phyloP scores from a whole-genome alignment of 2,329 filamentous ascomycete species.

The Botrytis squamosa region DNA sequence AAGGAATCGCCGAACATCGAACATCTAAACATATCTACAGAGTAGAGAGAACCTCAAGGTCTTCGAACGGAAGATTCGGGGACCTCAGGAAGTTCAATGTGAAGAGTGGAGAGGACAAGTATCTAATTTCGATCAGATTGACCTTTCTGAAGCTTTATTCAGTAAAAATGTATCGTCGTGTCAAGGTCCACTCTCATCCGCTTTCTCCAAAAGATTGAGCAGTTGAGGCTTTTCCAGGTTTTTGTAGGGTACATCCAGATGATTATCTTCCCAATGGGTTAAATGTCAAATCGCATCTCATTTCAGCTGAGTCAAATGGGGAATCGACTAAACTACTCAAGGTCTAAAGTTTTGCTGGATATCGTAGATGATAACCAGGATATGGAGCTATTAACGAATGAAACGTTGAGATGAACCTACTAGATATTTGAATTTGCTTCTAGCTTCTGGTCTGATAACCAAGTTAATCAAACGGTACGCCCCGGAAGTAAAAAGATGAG shows the following conservation, averaged over 20 bases:
- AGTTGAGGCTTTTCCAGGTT: constrained; percentile 14
- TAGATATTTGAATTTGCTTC: constrained; percentile 9
- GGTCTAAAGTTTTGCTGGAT: constrained; percentile 14
- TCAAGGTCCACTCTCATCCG: constrained; percentile 20
- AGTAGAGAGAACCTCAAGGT: neutral
- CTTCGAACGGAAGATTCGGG: constrained; percentile 2
- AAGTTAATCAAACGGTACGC: constrained; percentile 10
- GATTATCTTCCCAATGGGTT: constrained; percentile 1
- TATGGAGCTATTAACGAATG: neutral
- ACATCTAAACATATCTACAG: neutral
- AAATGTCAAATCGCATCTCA: constrained; percentile 16
- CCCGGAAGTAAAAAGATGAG: constrained; percentile 10
- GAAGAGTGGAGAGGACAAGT: constrained; percentile 8
- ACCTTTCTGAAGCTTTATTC: constrained; percentile 1
- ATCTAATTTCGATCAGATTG: neutral
- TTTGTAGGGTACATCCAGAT: neutral
- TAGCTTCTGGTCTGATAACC: neutral
- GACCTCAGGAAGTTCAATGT: neutral
- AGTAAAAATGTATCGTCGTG: neutral
- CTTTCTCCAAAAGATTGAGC: constrained; percentile 7
- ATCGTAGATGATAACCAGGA: constrained; percentile 3
- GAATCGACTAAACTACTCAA: constrained; percentile 1
- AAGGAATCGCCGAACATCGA: constrained; percentile 9
- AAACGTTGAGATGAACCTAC: neutral
- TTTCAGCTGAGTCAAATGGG: constrained; percentile 10